phyloP scores from a whole-genome alignment of 2,329 filamentous ascomycete species.

The Bertia moriformis region DNA sequence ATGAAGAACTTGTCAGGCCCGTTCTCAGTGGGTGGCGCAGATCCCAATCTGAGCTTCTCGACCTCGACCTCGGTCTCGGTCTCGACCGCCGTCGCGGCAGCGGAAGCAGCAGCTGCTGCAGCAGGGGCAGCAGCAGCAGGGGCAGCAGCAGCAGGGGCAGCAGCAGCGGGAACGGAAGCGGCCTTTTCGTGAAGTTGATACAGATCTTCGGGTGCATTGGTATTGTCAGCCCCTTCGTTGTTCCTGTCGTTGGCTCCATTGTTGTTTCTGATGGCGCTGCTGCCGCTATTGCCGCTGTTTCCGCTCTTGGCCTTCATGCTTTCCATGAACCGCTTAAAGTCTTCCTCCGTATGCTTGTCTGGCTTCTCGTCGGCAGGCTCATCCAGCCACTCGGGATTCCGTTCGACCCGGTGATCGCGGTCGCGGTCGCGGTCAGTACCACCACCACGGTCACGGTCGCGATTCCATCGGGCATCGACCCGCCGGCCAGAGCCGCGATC shows the following conservation, averaged over 20 bases:
- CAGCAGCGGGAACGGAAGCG: slow-evolving; percentile 32
- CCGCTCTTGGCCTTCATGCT: slow-evolving; percentile 62
- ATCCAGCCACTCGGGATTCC: slow-evolving; percentile 86
- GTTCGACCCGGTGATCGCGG: slow-evolving; percentile 50
- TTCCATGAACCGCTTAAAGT: slow-evolving; percentile 91
- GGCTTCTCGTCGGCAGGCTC: slow-evolving; percentile 54
- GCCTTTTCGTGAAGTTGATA: too few relatives aligned
- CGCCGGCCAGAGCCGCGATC: slow-evolving; percentile 44
- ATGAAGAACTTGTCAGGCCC: slow-evolving; percentile 69
- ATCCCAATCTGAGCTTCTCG: slow-evolving; percentile 38
- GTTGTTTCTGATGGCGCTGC: slow-evolving; percentile 20
- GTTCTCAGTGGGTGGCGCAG: slow-evolving; percentile 47
- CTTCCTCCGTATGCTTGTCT: slow-evolving; percentile 66
- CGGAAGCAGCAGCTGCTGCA: slow-evolving; percentile 11
- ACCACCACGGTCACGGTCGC: slow-evolving; percentile 34
- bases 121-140: slow-evolving; percentile 20
- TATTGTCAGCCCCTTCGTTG: slow-evolving; percentile 9
- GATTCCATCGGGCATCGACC: slow-evolving; percentile 25
- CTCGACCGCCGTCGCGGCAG: slow-evolving; percentile 10
- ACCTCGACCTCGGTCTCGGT: slow-evolving; percentile 26
- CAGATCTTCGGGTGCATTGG: too few relatives aligned
- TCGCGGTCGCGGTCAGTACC: too few relatives aligned
- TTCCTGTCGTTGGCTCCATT: slow-evolving; percentile 8
- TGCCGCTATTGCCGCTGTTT: slow-evolving; percentile 12
- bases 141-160: slow-evolving; percentile 33